phyloP scores from a whole-genome alignment of 2,329 filamentous ascomycete genomes.

The Thelonectria rubi region DNA sequence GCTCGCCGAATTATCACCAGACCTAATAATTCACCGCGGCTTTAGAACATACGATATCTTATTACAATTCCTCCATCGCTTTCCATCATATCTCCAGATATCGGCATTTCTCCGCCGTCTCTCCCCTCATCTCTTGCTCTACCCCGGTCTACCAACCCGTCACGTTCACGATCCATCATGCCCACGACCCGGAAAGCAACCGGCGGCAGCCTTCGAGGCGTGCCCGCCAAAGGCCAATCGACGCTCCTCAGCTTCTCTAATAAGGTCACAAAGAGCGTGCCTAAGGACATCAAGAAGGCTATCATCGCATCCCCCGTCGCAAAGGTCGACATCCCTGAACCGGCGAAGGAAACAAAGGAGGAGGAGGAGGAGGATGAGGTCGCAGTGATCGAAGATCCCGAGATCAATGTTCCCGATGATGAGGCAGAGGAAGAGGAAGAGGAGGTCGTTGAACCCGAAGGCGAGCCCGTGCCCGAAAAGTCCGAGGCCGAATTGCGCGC shows the following conservation, averaged over 20 bases:
- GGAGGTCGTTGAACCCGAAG: constrained; percentile 38
- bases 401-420: constrained; percentile 34
- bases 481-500: constrained; percentile 66
- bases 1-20: constrained; percentile 10
- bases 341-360: constrained; percentile 30
- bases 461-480: constrained; percentile 50
- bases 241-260: constrained; percentile 66
- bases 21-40: constrained; percentile 13
- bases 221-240: constrained; percentile 58
- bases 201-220: constrained; percentile 48
- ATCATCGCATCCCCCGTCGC: constrained; percentile 45
- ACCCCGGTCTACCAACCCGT: constrained; percentile 8
- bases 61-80: neutral
- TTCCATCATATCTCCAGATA: neutral
- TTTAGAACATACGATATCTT: constrained; percentile 5
- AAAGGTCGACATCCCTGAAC: constrained; percentile 46
- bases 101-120: neutral
- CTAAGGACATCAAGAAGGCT: constrained; percentile 59
- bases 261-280: constrained; percentile 63
- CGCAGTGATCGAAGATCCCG: constrained; percentile 26
- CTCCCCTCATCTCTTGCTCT: constrained; percentile 8
- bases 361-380: constrained; percentile 26
- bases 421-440: constrained; percentile 39
- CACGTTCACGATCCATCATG: constrained; percentile 49
- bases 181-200: constrained; percentile 60